phyloP scores from a whole-genome alignment of 176 grass and related monocot species.

The Bromus sterilis region DNA sequence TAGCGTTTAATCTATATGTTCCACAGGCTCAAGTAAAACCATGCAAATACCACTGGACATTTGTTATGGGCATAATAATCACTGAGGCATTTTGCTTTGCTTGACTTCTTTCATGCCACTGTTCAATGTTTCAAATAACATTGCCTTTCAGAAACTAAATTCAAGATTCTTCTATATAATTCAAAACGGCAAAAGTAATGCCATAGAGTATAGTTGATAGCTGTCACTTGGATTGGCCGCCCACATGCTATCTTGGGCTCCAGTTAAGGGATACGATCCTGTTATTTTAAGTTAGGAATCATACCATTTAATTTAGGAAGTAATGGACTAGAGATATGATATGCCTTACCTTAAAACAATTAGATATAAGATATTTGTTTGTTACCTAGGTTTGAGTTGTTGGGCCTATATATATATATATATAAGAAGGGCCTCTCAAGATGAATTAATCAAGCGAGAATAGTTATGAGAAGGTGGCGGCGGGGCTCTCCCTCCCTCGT shows the following conservation, averaged over 20 bases:
- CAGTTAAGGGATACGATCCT: not conserved
- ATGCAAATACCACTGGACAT: slow-evolving; percentile 8
- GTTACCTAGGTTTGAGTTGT: not conserved
- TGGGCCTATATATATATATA: not conserved
- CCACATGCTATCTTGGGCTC: not conserved
- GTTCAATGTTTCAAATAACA: slow-evolving; percentile 6
- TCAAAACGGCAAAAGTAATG: not conserved
- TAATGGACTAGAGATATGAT: no score
- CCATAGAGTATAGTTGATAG: not conserved
- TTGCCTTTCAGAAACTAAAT: not conserved
- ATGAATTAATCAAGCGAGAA: not conserved
- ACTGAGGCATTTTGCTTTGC: not conserved
- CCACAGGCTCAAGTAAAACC: not conserved
- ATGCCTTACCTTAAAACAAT: no score
- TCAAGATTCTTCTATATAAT: slow-evolving; percentile 2
- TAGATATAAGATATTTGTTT: not conserved
- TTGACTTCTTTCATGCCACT: not conserved
- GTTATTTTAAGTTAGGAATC: not conserved
- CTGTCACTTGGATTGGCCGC: not conserved
- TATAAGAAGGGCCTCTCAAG: not conserved
- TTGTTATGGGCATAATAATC: not conserved
- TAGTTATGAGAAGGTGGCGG: not conserved
- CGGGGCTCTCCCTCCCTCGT: no score
- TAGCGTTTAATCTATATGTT: not conserved
- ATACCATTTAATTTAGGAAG: not conserved